Percentiles rank a stretch among this genome's conserved stretches.
Conservation (phyloP, 257 asterid genomes). For the Salvia rosmarinus region DNA sequence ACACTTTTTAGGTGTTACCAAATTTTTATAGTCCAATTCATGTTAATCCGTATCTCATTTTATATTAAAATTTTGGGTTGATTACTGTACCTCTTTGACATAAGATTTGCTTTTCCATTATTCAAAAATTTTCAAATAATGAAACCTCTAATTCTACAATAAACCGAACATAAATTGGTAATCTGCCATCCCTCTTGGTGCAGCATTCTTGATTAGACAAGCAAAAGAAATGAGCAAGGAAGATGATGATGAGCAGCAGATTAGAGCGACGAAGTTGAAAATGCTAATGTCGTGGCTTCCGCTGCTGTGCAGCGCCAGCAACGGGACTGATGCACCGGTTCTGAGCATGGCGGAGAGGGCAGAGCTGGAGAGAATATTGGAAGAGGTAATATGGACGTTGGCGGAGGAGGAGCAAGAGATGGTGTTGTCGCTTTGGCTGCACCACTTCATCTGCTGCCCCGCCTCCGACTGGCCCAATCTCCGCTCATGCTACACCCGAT, state of each 20-base stretch:
- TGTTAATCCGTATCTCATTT: too few relatives aligned
- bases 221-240: slow-evolving; percentile 52
- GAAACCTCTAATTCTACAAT: too few relatives aligned
- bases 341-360: slow-evolving; percentile 62
- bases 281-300: slow-evolving; percentile 83
- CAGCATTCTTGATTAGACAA: slow-evolving; percentile 80
- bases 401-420: slow-evolving; percentile 79
- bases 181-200: too few relatives aligned
- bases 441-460: slow-evolving; percentile 79
- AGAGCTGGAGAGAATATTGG: slow-evolving; percentile 68
- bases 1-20: too few relatives aligned
- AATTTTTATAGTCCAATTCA: too few relatives aligned
- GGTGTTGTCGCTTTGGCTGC: slow-evolving; percentile 87
- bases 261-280: slow-evolving; percentile 58
- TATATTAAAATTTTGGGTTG: too few relatives aligned
- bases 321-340: slow-evolving; percentile 74
- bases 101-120: too few relatives aligned
- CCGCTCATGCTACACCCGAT: slow-evolving; percentile 63
- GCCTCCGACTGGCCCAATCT: slow-evolving; percentile 95
- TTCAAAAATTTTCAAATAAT: too few relatives aligned
- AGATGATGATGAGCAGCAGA: slow-evolving; percentile 17
- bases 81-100: too few relatives aligned
- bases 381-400: slow-evolving; percentile 57
- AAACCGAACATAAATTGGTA: too few relatives aligned
- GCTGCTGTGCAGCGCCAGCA: slow-evolving; percentile 75